Evolutionary conservation across 2,329 filamentous ascomycete genomes (phyloP), one percentile per base, ranked within the genome.

Genomic region (Botrytis cinerea): DNA sequence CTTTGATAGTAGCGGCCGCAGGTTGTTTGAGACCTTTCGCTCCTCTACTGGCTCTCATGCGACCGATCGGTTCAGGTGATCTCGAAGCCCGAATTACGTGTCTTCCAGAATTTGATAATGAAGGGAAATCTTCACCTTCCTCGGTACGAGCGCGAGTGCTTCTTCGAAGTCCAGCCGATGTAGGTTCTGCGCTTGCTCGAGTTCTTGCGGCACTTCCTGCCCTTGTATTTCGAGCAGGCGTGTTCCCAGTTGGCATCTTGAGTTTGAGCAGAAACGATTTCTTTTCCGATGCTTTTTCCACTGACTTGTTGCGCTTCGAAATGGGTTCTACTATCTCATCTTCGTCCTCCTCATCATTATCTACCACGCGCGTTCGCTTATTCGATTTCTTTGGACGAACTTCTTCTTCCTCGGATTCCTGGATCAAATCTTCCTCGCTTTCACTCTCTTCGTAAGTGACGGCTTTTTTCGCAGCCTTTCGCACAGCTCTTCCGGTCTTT

Each of bases 61-160:
- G 84, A 22, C 81, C 79, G 28, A 84, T 79, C 4, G 85, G 79
- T 75, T 91, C 89, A 0, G 89, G 89, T 76, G 87, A 90, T 72
- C 83, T 84, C 43, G 87, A 87, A 28, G 83, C 83, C 57, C 86
- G 84, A 45, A 85, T 82, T 2, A 83, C 86, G 75, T 91, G 89
- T 73, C 84, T 86, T n/a, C 89, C 89, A 12, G 89, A 91, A 77
- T 84, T 87, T 9, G 89, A 87, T 22, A 91, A 82, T 77, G 90
- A 88, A 7, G 90, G 80, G 10, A 90, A 84, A 61, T 89, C 87
- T 45, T 87, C 86, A 0, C 84, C 83, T 64, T 89, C 87, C 88
- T 72, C 82, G 9, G 79, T 79, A 69, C 79, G 77, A 68, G 79
- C 80, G 59, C 80, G 77, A 48, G 79, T 81, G 45, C 70, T 78